These are phyloP conservation scores for Candida oleophila DNA, from an alignment of 805 yeast species.

Conservation along the genomic window DNA sequence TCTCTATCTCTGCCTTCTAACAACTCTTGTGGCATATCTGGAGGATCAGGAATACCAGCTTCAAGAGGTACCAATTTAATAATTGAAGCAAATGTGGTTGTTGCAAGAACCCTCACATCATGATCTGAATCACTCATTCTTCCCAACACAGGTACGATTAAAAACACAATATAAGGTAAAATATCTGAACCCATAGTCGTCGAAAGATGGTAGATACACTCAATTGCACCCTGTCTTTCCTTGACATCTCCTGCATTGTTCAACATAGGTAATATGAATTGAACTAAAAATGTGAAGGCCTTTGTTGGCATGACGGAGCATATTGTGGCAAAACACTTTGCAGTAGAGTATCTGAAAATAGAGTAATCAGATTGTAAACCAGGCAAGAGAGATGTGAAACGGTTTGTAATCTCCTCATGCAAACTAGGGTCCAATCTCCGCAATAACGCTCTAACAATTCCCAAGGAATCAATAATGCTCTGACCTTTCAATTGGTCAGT, in stretches of 20 bases:
- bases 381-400: slow-evolving; percentile 45
- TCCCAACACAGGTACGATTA: slow-evolving; percentile 94
- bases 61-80: slow-evolving; percentile 95
- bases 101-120: slow-evolving; percentile 86
- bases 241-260: slow-evolving; percentile 67
- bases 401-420: slow-evolving; percentile 47
- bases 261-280: slow-evolving; percentile 73
- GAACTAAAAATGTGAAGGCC: slow-evolving; percentile 79
- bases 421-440: slow-evolving; percentile 56
- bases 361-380: slow-evolving; percentile 67
- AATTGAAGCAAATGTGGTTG: slow-evolving; percentile 94
- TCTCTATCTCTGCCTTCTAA: slow-evolving; percentile 89
- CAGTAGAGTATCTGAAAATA: slow-evolving; percentile 85
- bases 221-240: slow-evolving; percentile 92
- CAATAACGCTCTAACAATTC: slow-evolving; percentile 71
- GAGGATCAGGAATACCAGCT: slow-evolving; percentile 95
- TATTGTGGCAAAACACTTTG: slow-evolving; percentile 82
- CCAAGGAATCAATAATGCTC: slow-evolving; percentile 79
- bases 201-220: slow-evolving; percentile 83
- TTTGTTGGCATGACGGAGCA: slow-evolving; percentile 66
- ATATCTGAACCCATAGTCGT: slow-evolving; percentile 83
- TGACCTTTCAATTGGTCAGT: slow-evolving; percentile 63
- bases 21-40: slow-evolving; percentile 80
- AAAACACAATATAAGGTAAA: slow-evolving; percentile 89
- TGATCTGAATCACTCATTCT: slow-evolving; percentile 95